Evolutionary conservation across 148 eudicot species (phyloP).

Genomic region (Vaccinium corymbosum): DNA sequence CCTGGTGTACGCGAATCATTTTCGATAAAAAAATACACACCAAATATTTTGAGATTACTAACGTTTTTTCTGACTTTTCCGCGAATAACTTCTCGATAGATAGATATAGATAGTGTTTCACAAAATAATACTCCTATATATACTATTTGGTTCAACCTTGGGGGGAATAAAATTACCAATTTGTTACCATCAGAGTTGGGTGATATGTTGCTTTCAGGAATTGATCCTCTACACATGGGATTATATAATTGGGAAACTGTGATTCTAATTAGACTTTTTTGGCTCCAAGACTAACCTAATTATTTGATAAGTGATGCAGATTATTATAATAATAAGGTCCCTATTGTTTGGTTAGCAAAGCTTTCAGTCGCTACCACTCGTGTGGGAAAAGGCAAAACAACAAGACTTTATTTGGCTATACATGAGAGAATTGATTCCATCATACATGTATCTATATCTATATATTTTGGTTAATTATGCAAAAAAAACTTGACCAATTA

Average conservation of each 20-base stretch:
- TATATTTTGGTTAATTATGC: background rate
- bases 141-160: background rate
- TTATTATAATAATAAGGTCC: background rate
- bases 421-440: background rate
- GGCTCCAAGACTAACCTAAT: slow-evolving; percentile 17
- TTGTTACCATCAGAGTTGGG: slow-evolving; percentile 20
- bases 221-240: background rate
- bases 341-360: background rate
- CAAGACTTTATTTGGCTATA: background rate
- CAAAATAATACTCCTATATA: too few relatives aligned
- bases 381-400: background rate
- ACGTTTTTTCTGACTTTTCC: background rate
- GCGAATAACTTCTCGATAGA: background rate
- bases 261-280: slow-evolving; percentile 19
- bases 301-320: background rate
- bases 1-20: too few relatives aligned
- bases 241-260: slow-evolving; percentile 2
- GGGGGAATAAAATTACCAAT: background rate
- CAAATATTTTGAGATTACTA: background rate
- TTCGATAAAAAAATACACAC: background rate
- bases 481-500: background rate
- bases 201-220: slow-evolving; percentile 21
- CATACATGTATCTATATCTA: background rate
- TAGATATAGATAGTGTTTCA: background rate
- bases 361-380: background rate